A percentile compares a stretch with the other conserved stretches of the same genome.
Evolutionary conservation across 164 flowering plant species (phyloP).

Genomic region (Nelumbo lutea): DNA sequence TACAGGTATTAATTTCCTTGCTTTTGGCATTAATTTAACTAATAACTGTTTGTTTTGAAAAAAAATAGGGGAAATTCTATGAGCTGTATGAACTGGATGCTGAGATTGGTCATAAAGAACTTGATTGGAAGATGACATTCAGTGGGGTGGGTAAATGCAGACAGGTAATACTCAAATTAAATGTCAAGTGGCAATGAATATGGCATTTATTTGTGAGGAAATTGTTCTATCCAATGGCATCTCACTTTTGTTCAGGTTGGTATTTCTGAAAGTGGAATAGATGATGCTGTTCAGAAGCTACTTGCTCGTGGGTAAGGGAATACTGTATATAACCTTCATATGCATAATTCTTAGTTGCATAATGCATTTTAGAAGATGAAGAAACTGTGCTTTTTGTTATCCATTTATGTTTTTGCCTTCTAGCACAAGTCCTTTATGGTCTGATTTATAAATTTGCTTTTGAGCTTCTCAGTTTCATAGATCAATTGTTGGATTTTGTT

Average conservation of each 20-base stretch:
- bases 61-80: conserved; percentile 77
- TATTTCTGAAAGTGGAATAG: conserved; percentile 91
- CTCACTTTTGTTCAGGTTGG: conserved; percentile 63
- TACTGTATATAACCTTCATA: neutral
- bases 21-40: neutral
- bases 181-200: neutral
- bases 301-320: conserved; percentile 79
- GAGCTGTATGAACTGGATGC: conserved; percentile 98
- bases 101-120: conserved; percentile 93
- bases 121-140: conserved; percentile 89
- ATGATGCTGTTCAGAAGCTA: conserved; percentile 92
- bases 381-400: neutral
- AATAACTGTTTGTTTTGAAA: neutral
- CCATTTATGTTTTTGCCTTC: neutral
- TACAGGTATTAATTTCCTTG: neutral
- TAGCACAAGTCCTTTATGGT: neutral
- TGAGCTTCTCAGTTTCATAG: neutral
- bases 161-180: conserved; percentile 47
- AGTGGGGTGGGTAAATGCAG: conserved; percentile 97
- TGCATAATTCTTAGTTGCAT: conserved; percentile 1
- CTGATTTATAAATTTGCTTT: neutral
- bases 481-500: neutral
- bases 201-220: neutral
- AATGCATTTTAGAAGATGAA: neutral
- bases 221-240: neutral